Evolutionary conservation across 371 early-diverging fungal species (phyloP).

Genomic region (Nematocida ironsii): DNA sequence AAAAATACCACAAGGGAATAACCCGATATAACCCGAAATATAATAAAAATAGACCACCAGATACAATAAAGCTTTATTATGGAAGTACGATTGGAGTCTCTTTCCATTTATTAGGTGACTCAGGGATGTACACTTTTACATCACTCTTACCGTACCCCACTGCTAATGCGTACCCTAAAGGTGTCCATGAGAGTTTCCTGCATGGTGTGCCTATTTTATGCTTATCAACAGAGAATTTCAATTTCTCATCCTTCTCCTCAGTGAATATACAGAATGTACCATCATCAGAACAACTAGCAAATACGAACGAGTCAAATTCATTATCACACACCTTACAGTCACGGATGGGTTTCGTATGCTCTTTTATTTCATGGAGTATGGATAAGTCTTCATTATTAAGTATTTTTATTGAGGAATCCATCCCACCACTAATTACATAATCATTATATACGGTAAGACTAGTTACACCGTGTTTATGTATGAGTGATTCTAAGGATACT

Average conservation of each 20-base stretch:
- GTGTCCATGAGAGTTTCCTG: conserved; percentile 64
- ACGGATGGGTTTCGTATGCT: conserved; percentile 62
- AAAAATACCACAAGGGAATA: neutral
- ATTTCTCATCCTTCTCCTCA: conserved; percentile 6
- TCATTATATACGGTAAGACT: conserved; percentile 52
- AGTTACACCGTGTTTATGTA: conserved; percentile 64
- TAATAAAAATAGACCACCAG: neutral
- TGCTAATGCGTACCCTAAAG: conserved; percentile 64
- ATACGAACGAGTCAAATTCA: conserved; percentile 57
- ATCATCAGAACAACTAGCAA: conserved; percentile 69
- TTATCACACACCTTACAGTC: conserved; percentile 61
- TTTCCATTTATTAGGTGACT: conserved; percentile 58
- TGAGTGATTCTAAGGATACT: neutral
- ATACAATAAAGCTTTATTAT: conserved; percentile 3
- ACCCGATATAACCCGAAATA: neutral
- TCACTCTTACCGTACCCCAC: conserved; percentile 66
- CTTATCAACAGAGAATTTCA: conserved; percentile 40
- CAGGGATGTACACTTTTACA: conserved; percentile 65
- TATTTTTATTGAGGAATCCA: conserved; percentile 62
- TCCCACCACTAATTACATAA: conserved; percentile 64
- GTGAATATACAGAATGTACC: conserved; percentile 61
- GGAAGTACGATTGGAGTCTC: conserved; percentile 51
- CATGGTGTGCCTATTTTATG: conserved; percentile 62
- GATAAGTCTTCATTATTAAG: conserved; percentile 33
- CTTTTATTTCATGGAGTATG: conserved; percentile 54